Evolutionary conservation across 495 filamentous ascomycete species (phyloP).

Genomic region (Penicillium mononematosum): DNA sequence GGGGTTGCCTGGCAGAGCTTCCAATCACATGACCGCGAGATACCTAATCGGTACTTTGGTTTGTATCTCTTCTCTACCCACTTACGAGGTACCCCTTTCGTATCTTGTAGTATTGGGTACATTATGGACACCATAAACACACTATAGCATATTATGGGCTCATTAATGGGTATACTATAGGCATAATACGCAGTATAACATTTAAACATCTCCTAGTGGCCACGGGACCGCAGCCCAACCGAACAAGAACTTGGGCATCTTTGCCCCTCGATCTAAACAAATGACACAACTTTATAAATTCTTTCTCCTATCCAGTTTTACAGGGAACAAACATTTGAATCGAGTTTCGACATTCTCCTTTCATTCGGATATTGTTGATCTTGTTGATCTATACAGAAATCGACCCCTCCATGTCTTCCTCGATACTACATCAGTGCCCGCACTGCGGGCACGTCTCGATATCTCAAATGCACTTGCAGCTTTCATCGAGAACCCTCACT

Average conservation of each 20-base stretch:
- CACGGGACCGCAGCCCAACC: constrained; percentile 9
- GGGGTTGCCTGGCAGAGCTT: constrained; percentile 28
- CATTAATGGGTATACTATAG: background rate
- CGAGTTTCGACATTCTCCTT: background rate
- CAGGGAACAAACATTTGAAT: background rate
- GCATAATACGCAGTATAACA: background rate
- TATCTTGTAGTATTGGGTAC: background rate
- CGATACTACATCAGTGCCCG: constrained; percentile 37
- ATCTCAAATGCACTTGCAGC: constrained; percentile 33
- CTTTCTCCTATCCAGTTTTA: background rate
- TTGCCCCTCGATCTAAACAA: constrained; percentile 6
- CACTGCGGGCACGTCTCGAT: constrained; percentile 39
- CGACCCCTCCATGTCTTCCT: constrained; percentile 32
- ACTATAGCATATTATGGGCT: background rate
- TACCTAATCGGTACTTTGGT: background rate
- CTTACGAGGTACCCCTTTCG: background rate
- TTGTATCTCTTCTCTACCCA: background rate
- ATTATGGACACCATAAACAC: background rate
- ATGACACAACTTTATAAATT: background rate
- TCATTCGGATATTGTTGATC: background rate
- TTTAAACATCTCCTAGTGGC: constrained; percentile 1
- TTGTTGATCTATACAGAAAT: background rate
- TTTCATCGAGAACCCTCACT: constrained; percentile 36
- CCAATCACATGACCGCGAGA: constrained; percentile 14
- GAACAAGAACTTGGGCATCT: constrained; percentile 8